These are phyloP conservation scores for Haberlea rhodopensis DNA, from an alignment of 257 asterid species.

Conservation along the genomic window DNA sequence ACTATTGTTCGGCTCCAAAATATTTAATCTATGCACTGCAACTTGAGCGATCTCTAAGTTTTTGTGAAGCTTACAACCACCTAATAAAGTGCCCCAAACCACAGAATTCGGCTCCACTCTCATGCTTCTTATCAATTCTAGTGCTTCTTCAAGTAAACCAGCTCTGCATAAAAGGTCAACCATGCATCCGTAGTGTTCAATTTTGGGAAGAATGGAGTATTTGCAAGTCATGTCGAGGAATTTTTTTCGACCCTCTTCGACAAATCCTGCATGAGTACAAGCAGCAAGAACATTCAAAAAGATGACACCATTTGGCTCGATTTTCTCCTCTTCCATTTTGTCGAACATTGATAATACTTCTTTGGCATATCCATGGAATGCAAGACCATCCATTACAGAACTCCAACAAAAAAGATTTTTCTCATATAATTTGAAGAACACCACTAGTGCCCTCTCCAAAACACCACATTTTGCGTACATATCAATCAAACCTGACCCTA, in stretches of 20 bases:
- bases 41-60: too few relatives aligned
- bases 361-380: constrained; percentile 60
- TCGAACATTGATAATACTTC: constrained; percentile 54
- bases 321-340: constrained; percentile 51
- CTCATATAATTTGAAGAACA: too few relatives aligned
- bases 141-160: too few relatives aligned
- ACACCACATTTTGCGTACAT: constrained; percentile 89
- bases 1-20: too few relatives aligned
- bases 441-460: too few relatives aligned
- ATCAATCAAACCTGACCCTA: constrained; percentile 72
- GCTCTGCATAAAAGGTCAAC: constrained; percentile 66
- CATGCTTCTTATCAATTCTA: too few relatives aligned
- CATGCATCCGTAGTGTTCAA: constrained; percentile 83
- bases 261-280: constrained; percentile 75
- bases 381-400: constrained; percentile 75
- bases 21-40: too few relatives aligned
- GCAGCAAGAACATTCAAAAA: constrained; percentile 72
- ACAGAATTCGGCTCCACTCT: too few relatives aligned
- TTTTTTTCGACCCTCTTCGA: constrained; percentile 55
- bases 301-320: constrained; percentile 61
- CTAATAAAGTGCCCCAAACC: too few relatives aligned
- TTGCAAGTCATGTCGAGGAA: constrained; percentile 52
- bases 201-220: constrained; percentile 48
- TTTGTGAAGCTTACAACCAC: too few relatives aligned
- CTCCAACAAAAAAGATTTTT: too few relatives aligned